Evolutionary conservation across 768 basidiomycete genomes (phyloP), one percentile per base, ranked within the genome.

Genomic region (Trametes maxima): DNA sequence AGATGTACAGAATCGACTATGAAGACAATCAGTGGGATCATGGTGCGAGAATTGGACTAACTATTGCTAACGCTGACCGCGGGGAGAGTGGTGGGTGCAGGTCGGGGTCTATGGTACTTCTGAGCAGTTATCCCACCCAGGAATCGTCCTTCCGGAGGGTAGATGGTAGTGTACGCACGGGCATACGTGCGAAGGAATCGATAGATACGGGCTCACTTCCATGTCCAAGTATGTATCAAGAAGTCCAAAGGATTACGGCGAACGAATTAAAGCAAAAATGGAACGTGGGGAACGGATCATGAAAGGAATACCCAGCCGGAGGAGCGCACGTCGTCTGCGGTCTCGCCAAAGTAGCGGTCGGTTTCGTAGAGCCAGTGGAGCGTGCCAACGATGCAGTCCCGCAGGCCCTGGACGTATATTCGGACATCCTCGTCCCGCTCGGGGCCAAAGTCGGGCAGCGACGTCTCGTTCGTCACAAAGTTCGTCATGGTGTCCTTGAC

Each of bases 361-460:
- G 82, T 85, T 71, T 87, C 85, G 65, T 87, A 89, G 37, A 79
- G 60, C 86, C 86, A 88, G 65, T 87, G 81, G n/a, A 84, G 65
- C n/a, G 75, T 77, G 8, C 87, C 87, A 2, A 79, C 76, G 40
- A 88, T 77, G 62, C 79, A 83, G 60, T 86, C 82, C 37, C 80
- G 79, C 28, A 88, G 69, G 7, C 80, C 81, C n/a, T 73, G 79
- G 28, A 83, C 71, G 64, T 83, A 85, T 4, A 65, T 70, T 21
- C 65, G 67, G 25, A 72, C 69, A 52, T 78, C 74, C 49, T 46
- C 63, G 51, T 68, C 63, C 54, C 72, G 59, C 24, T 59, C 55
- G 22, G 28, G 28, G 4, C 42, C 60, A 16, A 54, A 60, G 12
- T 22, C 25, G 12, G 54, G 57, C 37, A 60, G 39, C 12, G 16